These are phyloP conservation scores for Pyricularia grisea DNA, from an alignment of 2,329 filamentous ascomycete genomes.

Conservation along the genomic window DNA sequence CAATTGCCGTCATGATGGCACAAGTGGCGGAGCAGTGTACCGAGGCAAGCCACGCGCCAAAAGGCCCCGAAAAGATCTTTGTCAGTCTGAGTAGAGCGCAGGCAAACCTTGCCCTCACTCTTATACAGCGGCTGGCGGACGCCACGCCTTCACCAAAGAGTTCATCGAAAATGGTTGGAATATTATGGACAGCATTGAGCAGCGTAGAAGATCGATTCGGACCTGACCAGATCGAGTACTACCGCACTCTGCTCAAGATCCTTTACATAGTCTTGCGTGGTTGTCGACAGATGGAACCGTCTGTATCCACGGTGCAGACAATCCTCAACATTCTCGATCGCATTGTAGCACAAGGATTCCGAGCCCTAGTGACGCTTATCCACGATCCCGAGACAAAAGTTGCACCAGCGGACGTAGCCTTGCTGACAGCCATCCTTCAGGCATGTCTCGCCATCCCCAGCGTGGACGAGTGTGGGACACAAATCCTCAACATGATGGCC, in stretches of 20 bases:
- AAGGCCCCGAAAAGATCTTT: slow-evolving; percentile 74
- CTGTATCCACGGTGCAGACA: slow-evolving; percentile 43
- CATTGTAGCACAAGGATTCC: slow-evolving; percentile 74
- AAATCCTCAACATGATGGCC: slow-evolving; percentile 61
- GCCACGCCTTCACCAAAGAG: slow-evolving; percentile 38
- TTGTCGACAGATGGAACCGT: slow-evolving; percentile 30
- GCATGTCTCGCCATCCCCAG: slow-evolving; percentile 71
- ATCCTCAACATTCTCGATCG: slow-evolving; percentile 73
- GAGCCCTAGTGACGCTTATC: slow-evolving; percentile 68
- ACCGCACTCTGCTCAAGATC: slow-evolving; percentile 73
- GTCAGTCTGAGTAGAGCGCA: slow-evolving; percentile 65
- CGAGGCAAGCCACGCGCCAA: slow-evolving; percentile 61
- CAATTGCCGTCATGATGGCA: slow-evolving; percentile 45
- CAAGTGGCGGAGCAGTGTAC: slow-evolving; percentile 71
- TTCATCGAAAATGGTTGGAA: slow-evolving; percentile 39
- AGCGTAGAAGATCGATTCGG: slow-evolving; percentile 44
- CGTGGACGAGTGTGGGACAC: slow-evolving; percentile 59
- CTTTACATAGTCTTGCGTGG: slow-evolving; percentile 74
- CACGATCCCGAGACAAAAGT: slow-evolving; percentile 62
- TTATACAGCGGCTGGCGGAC: slow-evolving; percentile 72
- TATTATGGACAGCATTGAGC: slow-evolving; percentile 42
- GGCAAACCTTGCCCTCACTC: slow-evolving; percentile 70
- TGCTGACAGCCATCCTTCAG: slow-evolving; percentile 82
- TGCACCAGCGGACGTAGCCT: slow-evolving; percentile 70
- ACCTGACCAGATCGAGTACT: slow-evolving; percentile 53